These are phyloP conservation scores for Diaporthe australafricana DNA, from an alignment of 2,329 filamentous ascomycete species.

Conservation along the genomic window DNA sequence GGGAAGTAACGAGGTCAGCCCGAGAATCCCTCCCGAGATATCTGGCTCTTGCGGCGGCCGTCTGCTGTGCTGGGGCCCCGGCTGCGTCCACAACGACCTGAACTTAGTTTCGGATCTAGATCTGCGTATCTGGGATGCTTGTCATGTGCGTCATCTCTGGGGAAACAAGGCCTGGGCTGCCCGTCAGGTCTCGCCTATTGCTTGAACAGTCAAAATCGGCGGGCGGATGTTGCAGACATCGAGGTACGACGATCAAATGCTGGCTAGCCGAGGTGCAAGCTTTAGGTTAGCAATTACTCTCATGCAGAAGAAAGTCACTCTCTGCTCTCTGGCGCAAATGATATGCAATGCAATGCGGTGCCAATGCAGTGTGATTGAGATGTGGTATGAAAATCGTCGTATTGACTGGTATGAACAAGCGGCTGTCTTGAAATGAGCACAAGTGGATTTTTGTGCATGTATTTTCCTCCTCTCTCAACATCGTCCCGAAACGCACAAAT, in stretches of 20 bases:
- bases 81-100: conserved; percentile 5
- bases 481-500: conserved; percentile 12
- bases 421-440: conserved; percentile 21
- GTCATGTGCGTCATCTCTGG: conserved; percentile 18
- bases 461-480: conserved; percentile 10
- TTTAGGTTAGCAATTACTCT: background rate
- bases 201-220: background rate
- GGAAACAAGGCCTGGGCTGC: background rate
- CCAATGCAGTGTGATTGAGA: background rate
- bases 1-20: background rate
- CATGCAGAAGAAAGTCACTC: too few relatives aligned
- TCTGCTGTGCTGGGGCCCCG: background rate
- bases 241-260: background rate
- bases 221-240: too few relatives aligned
- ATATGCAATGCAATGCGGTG: background rate
- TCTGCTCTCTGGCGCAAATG: too few relatives aligned
- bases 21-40: conserved; percentile 10
- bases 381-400: conserved; percentile 21
- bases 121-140: background rate
- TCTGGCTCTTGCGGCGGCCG: background rate
- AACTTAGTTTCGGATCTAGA: conserved; percentile 24
- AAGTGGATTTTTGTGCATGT: conserved; percentile 23
- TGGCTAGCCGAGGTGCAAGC: background rate
- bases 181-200: background rate
- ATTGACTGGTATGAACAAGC: conserved; percentile 32